phyloP scores from a whole-genome alignment of 768 basidiomycete species.

The Gloeophyllum trabeum region DNA sequence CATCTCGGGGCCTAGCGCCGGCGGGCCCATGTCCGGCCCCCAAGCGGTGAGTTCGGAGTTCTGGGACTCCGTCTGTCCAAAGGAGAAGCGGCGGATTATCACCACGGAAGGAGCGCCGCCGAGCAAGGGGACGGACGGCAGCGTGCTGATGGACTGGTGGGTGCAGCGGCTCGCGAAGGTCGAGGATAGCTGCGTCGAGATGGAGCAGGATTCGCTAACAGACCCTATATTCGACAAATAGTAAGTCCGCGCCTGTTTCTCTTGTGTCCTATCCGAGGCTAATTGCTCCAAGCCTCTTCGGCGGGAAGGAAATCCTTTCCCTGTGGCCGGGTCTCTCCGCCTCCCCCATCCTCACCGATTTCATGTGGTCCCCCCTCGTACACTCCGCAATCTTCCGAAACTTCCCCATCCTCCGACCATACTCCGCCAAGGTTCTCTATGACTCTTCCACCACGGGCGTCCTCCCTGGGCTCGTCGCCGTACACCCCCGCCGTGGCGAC shows the following conservation, averaged over 20 bases:
- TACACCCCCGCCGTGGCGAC: slow-evolving; percentile 43
- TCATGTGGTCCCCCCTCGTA: slow-evolving; percentile 44
- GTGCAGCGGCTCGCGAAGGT: slow-evolving; percentile 3
- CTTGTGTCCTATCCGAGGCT: neutral
- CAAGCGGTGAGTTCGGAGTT: slow-evolving; percentile 24
- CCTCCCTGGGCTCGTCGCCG: slow-evolving; percentile 24
- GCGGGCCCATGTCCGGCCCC: slow-evolving; percentile 23
- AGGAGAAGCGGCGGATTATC: slow-evolving; percentile 10
- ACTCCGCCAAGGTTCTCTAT: neutral
- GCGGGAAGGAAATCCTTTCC: neutral
- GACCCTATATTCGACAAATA: slow-evolving; percentile 22
- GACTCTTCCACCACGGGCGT: neutral
- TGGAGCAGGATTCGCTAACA: slow-evolving; percentile 9
- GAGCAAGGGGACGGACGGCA: neutral
- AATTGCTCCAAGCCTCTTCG: neutral
- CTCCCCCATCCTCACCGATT: slow-evolving; percentile 39
- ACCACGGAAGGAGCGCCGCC: neutral
- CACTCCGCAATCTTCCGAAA: slow-evolving; percentile 18
- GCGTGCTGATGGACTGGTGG: neutral
- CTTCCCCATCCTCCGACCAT: neutral
- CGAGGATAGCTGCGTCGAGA: slow-evolving; percentile 28
- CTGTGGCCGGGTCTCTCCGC: slow-evolving; percentile 25
- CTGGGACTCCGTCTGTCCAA: slow-evolving; percentile 29
- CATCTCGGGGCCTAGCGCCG: slow-evolving; percentile 27
- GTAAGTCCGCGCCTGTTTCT: slow-evolving; percentile 13